phyloP scores from a whole-genome alignment of 768 basidiomycete species.

The Phanerodontia chrysosporium region DNA sequence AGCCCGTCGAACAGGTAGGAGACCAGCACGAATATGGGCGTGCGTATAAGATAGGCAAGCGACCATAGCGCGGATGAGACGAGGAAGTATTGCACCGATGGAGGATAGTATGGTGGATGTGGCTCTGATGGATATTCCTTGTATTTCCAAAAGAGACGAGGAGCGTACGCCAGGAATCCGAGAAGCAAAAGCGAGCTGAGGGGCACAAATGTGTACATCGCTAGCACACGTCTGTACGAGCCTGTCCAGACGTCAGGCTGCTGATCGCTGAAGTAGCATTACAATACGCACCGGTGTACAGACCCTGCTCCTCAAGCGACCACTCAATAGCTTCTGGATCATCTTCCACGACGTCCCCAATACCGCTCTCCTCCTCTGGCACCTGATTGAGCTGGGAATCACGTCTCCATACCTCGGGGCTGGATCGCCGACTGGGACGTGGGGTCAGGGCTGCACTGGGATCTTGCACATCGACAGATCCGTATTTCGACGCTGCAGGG shows the following conservation, averaged over 20 bases:
- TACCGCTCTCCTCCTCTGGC: slow-evolving; percentile 22
- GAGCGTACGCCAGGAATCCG: slow-evolving; percentile 45
- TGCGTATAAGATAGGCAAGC: slow-evolving; percentile 49
- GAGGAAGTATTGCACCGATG: slow-evolving; percentile 63
- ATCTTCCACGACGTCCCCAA: slow-evolving; percentile 33
- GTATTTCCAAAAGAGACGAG: slow-evolving; percentile 41
- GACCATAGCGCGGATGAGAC: slow-evolving; percentile 59
- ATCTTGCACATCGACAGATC: not conserved
- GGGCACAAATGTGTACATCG: slow-evolving; percentile 60
- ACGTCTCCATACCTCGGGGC: slow-evolving; percentile 22
- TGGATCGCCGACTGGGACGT: slow-evolving; percentile 15
- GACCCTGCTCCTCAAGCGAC: slow-evolving; percentile 44
- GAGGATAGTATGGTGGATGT: slow-evolving; percentile 50
- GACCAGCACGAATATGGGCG: slow-evolving; percentile 39
- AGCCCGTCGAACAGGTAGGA: slow-evolving; percentile 23
- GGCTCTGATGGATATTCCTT: slow-evolving; percentile 23
- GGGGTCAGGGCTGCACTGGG: not conserved
- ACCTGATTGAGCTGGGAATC: slow-evolving; percentile 24
- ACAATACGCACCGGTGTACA: slow-evolving; percentile 41
- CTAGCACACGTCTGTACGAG: slow-evolving; percentile 52
- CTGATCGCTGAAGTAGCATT: not conserved
- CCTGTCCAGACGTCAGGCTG: slow-evolving; percentile 36
- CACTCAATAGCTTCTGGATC: slow-evolving; percentile 37
- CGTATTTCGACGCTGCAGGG: not conserved
- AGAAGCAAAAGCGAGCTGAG: slow-evolving; percentile 46